phyloP scores from a whole-genome alignment of 768 basidiomycete genomes.

The Lentinula aciculospora region DNA sequence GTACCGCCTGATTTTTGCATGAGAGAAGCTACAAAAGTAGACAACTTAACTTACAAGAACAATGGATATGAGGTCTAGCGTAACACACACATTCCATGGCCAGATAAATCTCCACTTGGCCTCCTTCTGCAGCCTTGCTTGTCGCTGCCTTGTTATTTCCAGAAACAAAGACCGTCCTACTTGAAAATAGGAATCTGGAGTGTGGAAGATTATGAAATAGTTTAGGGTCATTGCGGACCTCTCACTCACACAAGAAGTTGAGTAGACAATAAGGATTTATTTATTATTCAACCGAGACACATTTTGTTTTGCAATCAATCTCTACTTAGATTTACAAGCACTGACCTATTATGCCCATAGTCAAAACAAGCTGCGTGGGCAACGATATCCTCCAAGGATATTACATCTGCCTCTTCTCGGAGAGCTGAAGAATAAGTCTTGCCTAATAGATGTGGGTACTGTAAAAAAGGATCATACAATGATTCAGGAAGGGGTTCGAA shows the following conservation, averaged over 20 bases:
- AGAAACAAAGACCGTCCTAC: not conserved
- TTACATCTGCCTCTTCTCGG: not conserved
- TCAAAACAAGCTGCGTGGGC: slow-evolving; percentile 1
- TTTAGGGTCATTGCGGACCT: not conserved
- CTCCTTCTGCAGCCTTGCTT: no score
- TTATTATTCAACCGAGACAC: no score
- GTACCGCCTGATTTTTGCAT: not conserved
- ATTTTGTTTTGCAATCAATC: no score
- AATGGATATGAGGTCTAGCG: no score
- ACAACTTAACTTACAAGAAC: no score
- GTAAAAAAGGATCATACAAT: not conserved
- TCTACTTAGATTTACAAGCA: not conserved
- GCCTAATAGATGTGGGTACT: not conserved
- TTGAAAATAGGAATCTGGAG: not conserved
- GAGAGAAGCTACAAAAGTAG: not conserved
- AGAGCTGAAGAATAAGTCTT: not conserved
- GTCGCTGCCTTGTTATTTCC: not conserved
- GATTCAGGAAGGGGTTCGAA: not conserved
- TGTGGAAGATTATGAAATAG: not conserved
- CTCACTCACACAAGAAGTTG: no score
- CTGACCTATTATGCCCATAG: not conserved
- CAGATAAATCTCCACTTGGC: no score
- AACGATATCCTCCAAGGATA: not conserved
- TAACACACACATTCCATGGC: no score
- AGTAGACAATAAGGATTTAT: no score